Conservation (phyloP, 352 stramenopile genomes). For the Phytophthora pistaciae region DNA sequence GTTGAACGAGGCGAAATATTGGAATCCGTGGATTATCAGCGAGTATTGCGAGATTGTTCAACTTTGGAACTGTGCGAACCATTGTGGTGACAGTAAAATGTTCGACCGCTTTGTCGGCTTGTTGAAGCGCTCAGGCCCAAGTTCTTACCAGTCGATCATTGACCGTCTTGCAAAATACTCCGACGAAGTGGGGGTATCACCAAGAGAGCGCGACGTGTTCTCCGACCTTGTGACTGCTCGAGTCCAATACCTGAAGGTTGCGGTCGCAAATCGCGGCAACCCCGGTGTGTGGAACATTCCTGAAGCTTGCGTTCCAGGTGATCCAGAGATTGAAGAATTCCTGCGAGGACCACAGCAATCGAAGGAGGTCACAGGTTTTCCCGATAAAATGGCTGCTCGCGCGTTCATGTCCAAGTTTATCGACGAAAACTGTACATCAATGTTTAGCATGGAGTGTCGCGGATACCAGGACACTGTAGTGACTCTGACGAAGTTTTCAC, state of each 20-base stretch:
- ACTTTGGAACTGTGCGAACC: not conserved
- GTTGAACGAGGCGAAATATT: not conserved
- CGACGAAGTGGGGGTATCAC: not conserved
- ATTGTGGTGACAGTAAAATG: not conserved
- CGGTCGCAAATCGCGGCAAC: not conserved
- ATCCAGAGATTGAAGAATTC: not conserved
- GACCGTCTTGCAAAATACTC: not conserved
- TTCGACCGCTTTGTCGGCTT: not conserved
- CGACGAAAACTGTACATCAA: not conserved
- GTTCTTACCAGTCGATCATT: not conserved
- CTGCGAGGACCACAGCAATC: not conserved
- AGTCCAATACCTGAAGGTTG: not conserved
- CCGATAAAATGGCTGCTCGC: not conserved
- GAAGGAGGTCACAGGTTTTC: not conserved
- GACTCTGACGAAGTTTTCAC: not conserved
- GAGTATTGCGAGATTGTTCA: not conserved
- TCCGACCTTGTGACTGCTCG: not conserved
- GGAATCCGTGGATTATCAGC: not conserved
- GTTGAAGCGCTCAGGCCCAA: not conserved
- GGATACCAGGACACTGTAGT: not conserved
- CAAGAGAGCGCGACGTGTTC: not conserved
- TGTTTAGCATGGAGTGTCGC: not conserved
- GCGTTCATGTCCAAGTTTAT: not conserved
- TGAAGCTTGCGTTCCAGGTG: not conserved
- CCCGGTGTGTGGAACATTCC: not conserved